These are phyloP conservation scores for Nigrospora oryzae DNA, from an alignment of 2,329 filamentous ascomycete genomes.

Conservation along the genomic window DNA sequence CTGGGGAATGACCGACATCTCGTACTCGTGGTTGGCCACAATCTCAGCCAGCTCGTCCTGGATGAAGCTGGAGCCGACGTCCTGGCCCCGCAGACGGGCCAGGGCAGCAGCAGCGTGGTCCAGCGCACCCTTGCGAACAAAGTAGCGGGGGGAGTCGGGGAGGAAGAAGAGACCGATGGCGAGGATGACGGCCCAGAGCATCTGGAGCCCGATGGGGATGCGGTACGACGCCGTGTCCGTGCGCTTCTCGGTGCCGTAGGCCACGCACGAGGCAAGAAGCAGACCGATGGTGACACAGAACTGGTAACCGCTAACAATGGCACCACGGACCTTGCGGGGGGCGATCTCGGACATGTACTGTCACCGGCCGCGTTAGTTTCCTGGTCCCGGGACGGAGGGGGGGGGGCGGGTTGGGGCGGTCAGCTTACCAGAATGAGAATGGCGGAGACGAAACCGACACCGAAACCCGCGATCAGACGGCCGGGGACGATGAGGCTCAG, in stretches of 20 bases:
- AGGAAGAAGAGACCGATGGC: conserved; percentile 64
- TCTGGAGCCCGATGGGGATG: conserved; percentile 74
- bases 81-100: conserved; percentile 64
- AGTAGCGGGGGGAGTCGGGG: conserved; percentile 81
- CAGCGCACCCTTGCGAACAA: conserved; percentile 67
- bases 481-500: conserved; percentile 61
- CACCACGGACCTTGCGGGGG: conserved; percentile 67
- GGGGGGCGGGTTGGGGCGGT: not conserved
- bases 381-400: not conserved
- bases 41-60: conserved; percentile 76
- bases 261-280: conserved; percentile 64
- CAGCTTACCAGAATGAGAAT: conserved; percentile 55
- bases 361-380: not conserved
- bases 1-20: conserved; percentile 59
- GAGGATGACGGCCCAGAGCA: conserved; percentile 72
- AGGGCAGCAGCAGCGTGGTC: conserved; percentile 56
- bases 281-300: conserved; percentile 78
- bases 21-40: conserved; percentile 82
- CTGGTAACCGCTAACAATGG: conserved; percentile 75
- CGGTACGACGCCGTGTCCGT: conserved; percentile 62
- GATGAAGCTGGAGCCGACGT: conserved; percentile 64
- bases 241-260: conserved; percentile 60
- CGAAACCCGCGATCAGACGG: conserved; percentile 67
- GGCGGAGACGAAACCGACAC: conserved; percentile 74
- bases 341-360: conserved; percentile 76